These are phyloP conservation scores for Sugiyamaella chiloensis DNA, from an alignment of 805 yeast species.

Conservation along the genomic window DNA sequence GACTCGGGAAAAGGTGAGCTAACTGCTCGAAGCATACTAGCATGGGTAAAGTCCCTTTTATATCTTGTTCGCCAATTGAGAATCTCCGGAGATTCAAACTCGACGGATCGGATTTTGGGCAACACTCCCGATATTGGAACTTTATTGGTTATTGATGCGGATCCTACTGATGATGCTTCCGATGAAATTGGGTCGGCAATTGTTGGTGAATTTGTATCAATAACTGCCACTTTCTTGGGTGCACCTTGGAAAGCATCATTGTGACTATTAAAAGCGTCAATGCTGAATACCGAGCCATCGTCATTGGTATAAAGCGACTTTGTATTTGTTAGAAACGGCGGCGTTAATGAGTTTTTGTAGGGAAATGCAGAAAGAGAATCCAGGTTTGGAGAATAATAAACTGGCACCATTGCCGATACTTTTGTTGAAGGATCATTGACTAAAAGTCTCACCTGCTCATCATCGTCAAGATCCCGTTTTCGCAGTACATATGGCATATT, in stretches of 20 bases:
- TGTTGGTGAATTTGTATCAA: too few species aligned
- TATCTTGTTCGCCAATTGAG: slow-evolving; percentile 10
- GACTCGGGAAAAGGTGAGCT: too few species aligned
- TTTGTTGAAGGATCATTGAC: neutral
- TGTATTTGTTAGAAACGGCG: slow-evolving; percentile 15
- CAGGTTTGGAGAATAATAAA: slow-evolving; percentile 23
- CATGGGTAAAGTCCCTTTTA: slow-evolving; percentile 8
- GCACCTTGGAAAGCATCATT: too few species aligned
- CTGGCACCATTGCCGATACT: slow-evolving; percentile 23
- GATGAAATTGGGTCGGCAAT: too few species aligned
- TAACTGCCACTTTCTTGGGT: too few species aligned
- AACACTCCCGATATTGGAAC: neutral
- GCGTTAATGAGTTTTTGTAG: slow-evolving; percentile 30
- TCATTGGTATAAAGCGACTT: slow-evolving; percentile 1
- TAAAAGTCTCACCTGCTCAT: neutral
- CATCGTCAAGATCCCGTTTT: slow-evolving; percentile 19
- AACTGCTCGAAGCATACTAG: slow-evolving; percentile 8
- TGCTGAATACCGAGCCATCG: neutral
- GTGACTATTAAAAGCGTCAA: too few species aligned
- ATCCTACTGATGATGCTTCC: neutral
- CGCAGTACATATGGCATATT: slow-evolving; percentile 14
- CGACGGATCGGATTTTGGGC: neutral
- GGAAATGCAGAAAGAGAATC: slow-evolving; percentile 30
- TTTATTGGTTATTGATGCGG: too few species aligned
- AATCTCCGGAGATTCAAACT: slow-evolving; percentile 5